phyloP scores from a whole-genome alignment of 2,329 filamentous ascomycete genomes.

The Phoma sp. region DNA sequence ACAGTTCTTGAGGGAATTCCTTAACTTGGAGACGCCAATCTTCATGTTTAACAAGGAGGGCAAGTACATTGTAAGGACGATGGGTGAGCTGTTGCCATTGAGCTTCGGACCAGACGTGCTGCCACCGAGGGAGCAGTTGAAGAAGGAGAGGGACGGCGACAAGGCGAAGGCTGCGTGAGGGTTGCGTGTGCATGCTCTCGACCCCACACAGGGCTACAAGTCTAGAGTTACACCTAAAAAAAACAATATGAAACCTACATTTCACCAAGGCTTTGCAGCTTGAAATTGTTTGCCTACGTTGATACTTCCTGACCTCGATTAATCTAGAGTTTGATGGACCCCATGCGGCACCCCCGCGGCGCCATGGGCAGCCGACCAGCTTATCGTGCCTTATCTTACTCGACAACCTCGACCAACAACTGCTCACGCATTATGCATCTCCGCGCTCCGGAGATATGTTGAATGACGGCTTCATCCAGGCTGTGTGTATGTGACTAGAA shows the following conservation, averaged over 20 bases:
- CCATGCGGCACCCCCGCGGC: conserved; percentile 11
- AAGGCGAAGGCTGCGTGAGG: conserved; percentile 26
- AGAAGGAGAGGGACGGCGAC: conserved; percentile 34
- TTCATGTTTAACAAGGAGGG: conserved; percentile 92
- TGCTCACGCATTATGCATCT: conserved; percentile 33
- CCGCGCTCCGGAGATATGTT: conserved; percentile 47
- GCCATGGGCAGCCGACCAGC: conserved; percentile 3
- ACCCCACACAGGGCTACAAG: not conserved
- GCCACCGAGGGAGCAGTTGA: conserved; percentile 43
- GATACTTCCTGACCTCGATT: not conserved
- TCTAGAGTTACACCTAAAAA: not conserved
- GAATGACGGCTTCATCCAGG: conserved; percentile 22
- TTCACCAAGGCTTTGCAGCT: too few relatives aligned
- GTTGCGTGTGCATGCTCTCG: not conserved
- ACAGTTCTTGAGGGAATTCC: conserved; percentile 70
- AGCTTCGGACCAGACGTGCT: conserved; percentile 61
- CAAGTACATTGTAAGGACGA: conserved; percentile 70
- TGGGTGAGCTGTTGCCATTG: conserved; percentile 67
- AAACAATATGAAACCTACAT: not conserved
- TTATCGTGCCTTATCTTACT: conserved; percentile 17
- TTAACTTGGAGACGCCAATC: conserved; percentile 67
- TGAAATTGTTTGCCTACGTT: not conserved
- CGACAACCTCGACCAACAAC: conserved; percentile 12
- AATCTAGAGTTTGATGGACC: not conserved
- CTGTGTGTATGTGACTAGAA: not conserved